Base-by-base conservation (phyloP, 73 alveolate genomes). In the Urostyla sp. region DNA sequence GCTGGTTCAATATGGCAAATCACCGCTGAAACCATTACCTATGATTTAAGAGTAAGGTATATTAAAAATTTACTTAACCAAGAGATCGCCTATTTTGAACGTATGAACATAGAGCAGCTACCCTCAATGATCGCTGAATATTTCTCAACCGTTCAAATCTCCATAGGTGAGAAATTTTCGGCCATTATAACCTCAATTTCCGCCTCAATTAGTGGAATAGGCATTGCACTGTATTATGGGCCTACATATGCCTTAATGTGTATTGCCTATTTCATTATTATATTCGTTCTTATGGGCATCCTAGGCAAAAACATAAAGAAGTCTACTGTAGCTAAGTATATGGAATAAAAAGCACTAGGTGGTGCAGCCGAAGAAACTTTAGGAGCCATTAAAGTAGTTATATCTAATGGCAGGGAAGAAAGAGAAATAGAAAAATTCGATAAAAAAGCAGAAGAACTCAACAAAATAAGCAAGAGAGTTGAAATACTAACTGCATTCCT, bases 351-450 rank as follows among this genome's bases (percentile, higher is more conserved):
- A 2, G 32, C 34, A 31, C 18, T 60, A 24, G 90, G 85, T 30
- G 90, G 80, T 0, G 52, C 44, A 18, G 78, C 72, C 21, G 90
- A 80, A 46, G 84, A 80, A 50, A 67, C 84, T 21, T 34, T 80
- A 13, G 37, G 32, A 21, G 76, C 90, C 23, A 31, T 52, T 31
- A 72, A 30, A 67, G 66, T 80, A 13, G 72, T 80, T 8, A 21
- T 57, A 31, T 76, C 90, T 15, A 50, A 51, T 48, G 76, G 77
- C 7, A 57, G 69, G 37, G 90, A 80, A 51, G 60, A 69, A 36
- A 72, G 79, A 69, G 90, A 80, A 52, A 21, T 34, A n/a, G 36
- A 31, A 1, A 80, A 69, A 16, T 80, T 67, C 55, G 48, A 40
- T 2, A 37, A 46, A 51, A 52, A 45, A 20, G 59, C 80, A 23